phyloP scores from a whole-genome alignment of 1,139 yeast species.

The Blastobotrys capitulatus region DNA sequence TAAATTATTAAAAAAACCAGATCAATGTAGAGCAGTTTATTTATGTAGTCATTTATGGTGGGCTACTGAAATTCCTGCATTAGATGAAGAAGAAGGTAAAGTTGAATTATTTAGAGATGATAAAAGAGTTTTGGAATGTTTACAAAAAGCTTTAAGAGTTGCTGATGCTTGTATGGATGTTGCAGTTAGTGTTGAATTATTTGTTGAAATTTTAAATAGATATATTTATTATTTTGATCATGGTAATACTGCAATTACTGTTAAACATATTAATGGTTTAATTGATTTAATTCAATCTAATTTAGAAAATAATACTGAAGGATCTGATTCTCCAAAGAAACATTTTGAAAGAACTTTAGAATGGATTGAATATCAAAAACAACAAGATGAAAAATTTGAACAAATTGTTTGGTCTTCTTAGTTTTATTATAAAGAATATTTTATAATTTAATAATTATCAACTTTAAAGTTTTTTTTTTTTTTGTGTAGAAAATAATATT shows the following conservation, averaged over 20 bases:
- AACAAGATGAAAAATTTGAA: conserved; percentile 57
- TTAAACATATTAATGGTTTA: conserved; percentile 75
- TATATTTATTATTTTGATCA: conserved; percentile 81
- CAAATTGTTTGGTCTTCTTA: conserved; percentile 39
- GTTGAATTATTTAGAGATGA: conserved; percentile 44
- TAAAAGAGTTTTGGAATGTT: conserved; percentile 59
- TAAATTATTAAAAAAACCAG: conserved; percentile 82
- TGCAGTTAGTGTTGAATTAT: conserved; percentile 68
- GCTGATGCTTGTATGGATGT: conserved; percentile 94
- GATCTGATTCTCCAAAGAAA: conserved; percentile 38
- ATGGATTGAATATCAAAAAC: conserved; percentile 62
- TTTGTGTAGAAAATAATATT: too few species aligned
- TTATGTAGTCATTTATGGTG: conserved; percentile 92
- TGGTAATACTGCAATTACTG: conserved; percentile 67
- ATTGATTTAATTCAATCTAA: conserved; percentile 80
- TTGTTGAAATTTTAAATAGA: conserved; percentile 82
- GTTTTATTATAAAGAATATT: too few species aligned
- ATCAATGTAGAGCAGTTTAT: conserved; percentile 89
- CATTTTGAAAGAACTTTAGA: conserved; percentile 64
- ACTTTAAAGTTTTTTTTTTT: background rate
- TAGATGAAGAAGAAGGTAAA: conserved; percentile 44
- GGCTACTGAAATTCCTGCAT: conserved; percentile 57
- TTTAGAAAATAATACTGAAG: conserved; percentile 40
- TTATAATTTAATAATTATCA: too few species aligned
- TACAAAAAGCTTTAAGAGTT: conserved; percentile 72